These are phyloP conservation scores for Podila epicladia DNA, from an alignment of 192 early-diverging fungal genomes.

Conservation along the genomic window DNA sequence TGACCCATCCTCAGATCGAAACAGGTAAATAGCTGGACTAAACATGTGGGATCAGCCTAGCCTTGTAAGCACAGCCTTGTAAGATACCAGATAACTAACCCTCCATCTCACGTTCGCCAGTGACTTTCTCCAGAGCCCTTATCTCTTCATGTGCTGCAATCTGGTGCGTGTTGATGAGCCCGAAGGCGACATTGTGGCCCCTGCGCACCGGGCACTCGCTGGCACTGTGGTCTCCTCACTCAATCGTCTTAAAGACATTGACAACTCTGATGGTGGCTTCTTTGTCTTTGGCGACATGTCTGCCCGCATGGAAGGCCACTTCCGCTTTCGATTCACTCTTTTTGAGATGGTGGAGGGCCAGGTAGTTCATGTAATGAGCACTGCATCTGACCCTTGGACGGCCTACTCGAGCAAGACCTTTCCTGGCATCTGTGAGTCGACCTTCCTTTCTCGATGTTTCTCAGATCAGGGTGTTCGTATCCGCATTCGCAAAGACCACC, in stretches of 20 bases:
- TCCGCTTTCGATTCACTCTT: constrained; percentile 83
- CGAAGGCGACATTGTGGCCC: constrained; percentile 73
- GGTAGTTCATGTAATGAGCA: constrained; percentile 70
- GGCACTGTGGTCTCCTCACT: constrained; percentile 93
- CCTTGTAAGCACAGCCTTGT: background rate
- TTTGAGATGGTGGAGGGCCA: constrained; percentile 81
- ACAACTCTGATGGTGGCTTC: constrained; percentile 87
- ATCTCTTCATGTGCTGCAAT: constrained; percentile 96
- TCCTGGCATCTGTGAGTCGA: constrained; percentile 92
- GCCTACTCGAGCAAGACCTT: constrained; percentile 90
- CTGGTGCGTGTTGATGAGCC: constrained; percentile 74
- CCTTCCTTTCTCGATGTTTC: constrained; percentile 87
- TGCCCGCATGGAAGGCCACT: constrained; percentile 84
- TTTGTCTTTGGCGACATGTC: constrained; percentile 96
- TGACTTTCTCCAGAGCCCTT: constrained; percentile 74
- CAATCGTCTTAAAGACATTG: constrained; percentile 84
- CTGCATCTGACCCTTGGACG: constrained; percentile 77
- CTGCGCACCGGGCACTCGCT: constrained; percentile 79
- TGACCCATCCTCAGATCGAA: constrained; percentile 28
- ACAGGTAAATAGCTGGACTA: constrained; percentile 22
- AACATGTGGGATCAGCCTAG: background rate
- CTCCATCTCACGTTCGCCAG: constrained; percentile 10
- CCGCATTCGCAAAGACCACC: constrained; percentile 88
- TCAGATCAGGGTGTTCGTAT: constrained; percentile 96
- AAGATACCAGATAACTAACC: background rate